These are phyloP conservation scores for Apiotrichum veenhuisii DNA, from an alignment of 1,284 basidiomycete species.

Conservation along the genomic window DNA sequence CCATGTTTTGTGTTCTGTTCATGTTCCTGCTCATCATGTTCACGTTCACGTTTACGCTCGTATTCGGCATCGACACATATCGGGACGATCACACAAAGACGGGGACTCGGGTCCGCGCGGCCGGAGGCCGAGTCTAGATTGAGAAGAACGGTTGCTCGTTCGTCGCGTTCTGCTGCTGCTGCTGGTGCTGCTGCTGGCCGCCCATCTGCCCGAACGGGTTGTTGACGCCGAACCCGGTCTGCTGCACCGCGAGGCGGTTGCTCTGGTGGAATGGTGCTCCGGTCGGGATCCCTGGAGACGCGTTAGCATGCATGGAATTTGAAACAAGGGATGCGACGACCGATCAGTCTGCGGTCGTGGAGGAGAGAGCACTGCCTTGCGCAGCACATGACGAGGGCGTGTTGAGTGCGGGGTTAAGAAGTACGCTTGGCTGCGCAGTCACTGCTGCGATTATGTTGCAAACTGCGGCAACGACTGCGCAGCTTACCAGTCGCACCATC, in stretches of 20 bases:
- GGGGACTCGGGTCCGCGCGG: not conserved
- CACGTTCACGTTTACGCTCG: too few species aligned
- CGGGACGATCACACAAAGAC: not conserved
- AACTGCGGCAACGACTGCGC: too few species aligned
- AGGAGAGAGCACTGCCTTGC: not conserved
- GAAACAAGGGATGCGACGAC: too few species aligned
- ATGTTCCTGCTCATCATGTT: too few species aligned
- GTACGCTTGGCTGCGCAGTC: not conserved
- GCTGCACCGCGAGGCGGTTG: slow-evolving; percentile 59
- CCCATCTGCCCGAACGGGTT: slow-evolving; percentile 64
- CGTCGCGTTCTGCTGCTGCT: slow-evolving; percentile 42
- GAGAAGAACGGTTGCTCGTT: slow-evolving; percentile 82
- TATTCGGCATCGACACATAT: too few species aligned
- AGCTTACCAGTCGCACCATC: not conserved
- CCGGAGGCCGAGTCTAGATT: slow-evolving; percentile 51
- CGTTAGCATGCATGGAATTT: too few species aligned
- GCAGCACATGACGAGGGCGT: not conserved
- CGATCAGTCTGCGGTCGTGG: not conserved
- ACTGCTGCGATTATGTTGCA: not conserved
- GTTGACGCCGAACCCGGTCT: slow-evolving; percentile 56
- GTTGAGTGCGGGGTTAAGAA: not conserved
- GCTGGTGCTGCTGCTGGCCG: slow-evolving; percentile 51
- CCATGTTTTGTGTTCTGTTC: too few species aligned
- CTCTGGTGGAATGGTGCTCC: slow-evolving; percentile 53
- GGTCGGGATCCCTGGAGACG: slow-evolving; percentile 62